phyloP scores from a whole-genome alignment of 306 rosid species.

The Gastrolobium villosum region DNA sequence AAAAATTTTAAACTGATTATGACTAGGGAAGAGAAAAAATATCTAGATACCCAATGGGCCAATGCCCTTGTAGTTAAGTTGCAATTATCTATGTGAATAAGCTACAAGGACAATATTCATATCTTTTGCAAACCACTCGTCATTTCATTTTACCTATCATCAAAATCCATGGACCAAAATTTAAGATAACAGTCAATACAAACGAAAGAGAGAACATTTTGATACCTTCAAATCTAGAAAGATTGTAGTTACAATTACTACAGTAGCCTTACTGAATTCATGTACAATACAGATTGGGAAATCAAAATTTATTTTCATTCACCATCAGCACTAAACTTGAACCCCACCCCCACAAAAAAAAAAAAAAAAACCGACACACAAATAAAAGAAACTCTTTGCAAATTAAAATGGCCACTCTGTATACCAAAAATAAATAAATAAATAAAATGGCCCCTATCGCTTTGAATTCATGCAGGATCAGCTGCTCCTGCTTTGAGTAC shows the following conservation, averaged over 20 bases:
- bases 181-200: constrained; percentile 9
- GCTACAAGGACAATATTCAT: constrained; percentile 14
- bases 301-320: constrained; percentile 24
- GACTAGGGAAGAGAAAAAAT: constrained; percentile 20
- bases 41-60: constrained; percentile 8
- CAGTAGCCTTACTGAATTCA: background rate
- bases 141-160: constrained; percentile 19
- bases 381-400: background rate
- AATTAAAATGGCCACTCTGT: constrained; percentile 23
- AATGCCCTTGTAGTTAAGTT: constrained; percentile 16
- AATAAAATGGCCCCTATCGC: no score
- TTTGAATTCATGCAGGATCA: background rate
- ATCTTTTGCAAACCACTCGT: constrained; percentile 14
- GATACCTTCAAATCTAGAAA: constrained; percentile 27
- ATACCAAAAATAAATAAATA: no score
- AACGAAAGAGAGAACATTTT: constrained; percentile 21
- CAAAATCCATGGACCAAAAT: constrained; percentile 1
- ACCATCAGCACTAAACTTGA: constrained; percentile 10
- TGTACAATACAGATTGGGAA: background rate
- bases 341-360: background rate
- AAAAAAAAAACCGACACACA: no score
- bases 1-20: background rate
- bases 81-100: constrained; percentile 23
- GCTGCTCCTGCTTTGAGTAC: constrained; percentile 33
- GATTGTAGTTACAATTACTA: constrained; percentile 17